phyloP scores from a whole-genome alignment of 176 grass and related monocot species.

The Metroxylon sagu region DNA sequence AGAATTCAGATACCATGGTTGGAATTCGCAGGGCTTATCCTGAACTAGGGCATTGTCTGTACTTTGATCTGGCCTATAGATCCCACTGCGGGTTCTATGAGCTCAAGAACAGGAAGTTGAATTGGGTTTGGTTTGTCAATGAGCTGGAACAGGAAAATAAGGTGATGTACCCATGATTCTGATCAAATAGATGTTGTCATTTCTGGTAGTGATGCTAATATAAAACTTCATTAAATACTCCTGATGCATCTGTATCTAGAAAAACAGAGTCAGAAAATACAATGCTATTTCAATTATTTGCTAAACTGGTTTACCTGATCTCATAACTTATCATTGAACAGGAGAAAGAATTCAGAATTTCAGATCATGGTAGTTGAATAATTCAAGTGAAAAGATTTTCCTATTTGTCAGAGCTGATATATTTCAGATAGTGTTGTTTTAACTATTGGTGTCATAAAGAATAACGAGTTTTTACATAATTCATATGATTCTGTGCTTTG shows the following conservation, averaged over 20 bases:
- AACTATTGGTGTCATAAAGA: no score
- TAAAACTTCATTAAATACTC: no score
- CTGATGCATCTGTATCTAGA: no score
- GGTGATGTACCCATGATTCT: constrained; percentile 20
- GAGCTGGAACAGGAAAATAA: constrained; percentile 43
- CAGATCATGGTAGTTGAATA: no score
- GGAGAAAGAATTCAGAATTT: neutral
- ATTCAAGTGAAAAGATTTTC: no score
- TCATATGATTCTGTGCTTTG: no score
- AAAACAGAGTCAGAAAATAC: no score
- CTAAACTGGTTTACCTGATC: neutral
- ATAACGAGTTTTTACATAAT: no score
- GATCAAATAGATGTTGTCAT: neutral
- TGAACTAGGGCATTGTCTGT: constrained; percentile 66
- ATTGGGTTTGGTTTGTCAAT: constrained; percentile 92
- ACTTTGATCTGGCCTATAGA: constrained; percentile 64
- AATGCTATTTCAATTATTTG: neutral
- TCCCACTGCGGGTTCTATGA: constrained; percentile 74
- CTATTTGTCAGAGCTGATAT: no score
- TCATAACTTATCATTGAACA: neutral
- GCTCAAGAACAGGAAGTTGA: constrained; percentile 48
- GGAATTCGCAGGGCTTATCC: constrained; percentile 48
- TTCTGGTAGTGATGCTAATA: no score
- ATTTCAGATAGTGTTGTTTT: no score
- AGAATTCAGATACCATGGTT: constrained; percentile 34